A percentile compares a stretch with the other conserved stretches of the same genome.
These are phyloP conservation scores for Stachybotrys elegans DNA, from an alignment of 2,329 filamentous ascomycete species.

Conservation along the genomic window DNA sequence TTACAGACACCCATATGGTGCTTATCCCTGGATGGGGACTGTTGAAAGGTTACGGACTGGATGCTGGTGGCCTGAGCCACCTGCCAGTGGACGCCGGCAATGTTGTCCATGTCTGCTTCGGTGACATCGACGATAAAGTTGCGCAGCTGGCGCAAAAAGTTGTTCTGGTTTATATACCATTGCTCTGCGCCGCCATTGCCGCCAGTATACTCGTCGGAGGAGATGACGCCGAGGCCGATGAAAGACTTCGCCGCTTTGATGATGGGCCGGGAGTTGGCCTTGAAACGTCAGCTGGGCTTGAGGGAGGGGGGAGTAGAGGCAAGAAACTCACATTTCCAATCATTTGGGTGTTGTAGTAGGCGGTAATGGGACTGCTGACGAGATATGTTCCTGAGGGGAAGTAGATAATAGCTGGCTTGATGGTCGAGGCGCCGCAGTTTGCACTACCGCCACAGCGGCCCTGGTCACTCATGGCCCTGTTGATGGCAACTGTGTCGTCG, in stretches of 20 bases:
- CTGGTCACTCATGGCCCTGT: conserved; percentile 72
- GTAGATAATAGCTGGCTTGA: conserved; percentile 82
- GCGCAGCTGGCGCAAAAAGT: conserved; percentile 79
- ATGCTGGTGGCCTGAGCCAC: conserved; percentile 77
- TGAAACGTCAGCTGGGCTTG: too few species aligned
- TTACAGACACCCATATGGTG: conserved; percentile 59
- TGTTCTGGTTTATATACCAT: conserved; percentile 77
- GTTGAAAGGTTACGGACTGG: conserved; percentile 74
- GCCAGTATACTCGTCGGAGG: conserved; percentile 74
- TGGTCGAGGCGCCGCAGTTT: conserved; percentile 80
- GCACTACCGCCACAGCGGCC: conserved; percentile 72
- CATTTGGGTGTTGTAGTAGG: conserved; percentile 92
- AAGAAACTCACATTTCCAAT: conserved; percentile 70
- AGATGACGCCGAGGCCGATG: conserved; percentile 76
- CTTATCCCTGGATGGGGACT: conserved; percentile 53
- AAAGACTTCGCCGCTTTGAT: conserved; percentile 72
- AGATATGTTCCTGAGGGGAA: conserved; percentile 86
- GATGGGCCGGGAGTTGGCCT: conserved; percentile 54
- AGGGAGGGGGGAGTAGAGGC: too few species aligned
- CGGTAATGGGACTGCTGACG: conserved; percentile 72
- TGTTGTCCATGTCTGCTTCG: conserved; percentile 52
- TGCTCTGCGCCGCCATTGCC: conserved; percentile 55
- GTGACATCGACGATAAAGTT: conserved; percentile 78
- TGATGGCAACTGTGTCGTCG: conserved; percentile 88
- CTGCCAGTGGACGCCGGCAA: conserved; percentile 78